phyloP scores from a whole-genome alignment of 495 filamentous ascomycete genomes.

The Haplographium delicatum region DNA sequence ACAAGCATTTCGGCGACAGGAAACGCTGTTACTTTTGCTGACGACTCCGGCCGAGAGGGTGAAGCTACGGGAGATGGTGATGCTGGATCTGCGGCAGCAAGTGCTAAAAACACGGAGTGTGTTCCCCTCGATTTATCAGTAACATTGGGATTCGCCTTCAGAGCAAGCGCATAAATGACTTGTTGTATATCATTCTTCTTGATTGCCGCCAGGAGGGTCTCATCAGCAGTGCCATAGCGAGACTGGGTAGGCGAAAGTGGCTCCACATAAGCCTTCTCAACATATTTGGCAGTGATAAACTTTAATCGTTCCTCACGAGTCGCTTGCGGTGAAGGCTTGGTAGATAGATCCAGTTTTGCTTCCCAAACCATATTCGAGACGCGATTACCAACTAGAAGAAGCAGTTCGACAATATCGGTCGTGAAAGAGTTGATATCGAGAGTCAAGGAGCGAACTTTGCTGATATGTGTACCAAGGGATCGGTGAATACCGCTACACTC shows the following conservation, averaged over 20 bases:
- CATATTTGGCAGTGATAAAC: slow-evolving; percentile 95
- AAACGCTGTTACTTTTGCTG: slow-evolving; percentile 51
- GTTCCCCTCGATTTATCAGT: slow-evolving; percentile 82
- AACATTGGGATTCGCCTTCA: slow-evolving; percentile 82
- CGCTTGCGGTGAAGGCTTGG: slow-evolving; percentile 68
- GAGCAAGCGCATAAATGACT: slow-evolving; percentile 83
- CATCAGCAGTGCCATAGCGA: slow-evolving; percentile 74
- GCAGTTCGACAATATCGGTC: slow-evolving; percentile 90
- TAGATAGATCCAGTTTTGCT: slow-evolving; percentile 64
- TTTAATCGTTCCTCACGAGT: slow-evolving; percentile 82
- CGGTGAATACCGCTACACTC: slow-evolving; percentile 98
- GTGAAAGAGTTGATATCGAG: slow-evolving; percentile 95
- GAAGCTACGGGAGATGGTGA: slow-evolving; percentile 46
- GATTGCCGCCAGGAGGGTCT: slow-evolving; percentile 86
- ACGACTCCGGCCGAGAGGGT: slow-evolving; percentile 24
- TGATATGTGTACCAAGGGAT: slow-evolving; percentile 94
- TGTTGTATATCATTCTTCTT: slow-evolving; percentile 92
- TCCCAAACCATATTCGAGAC: slow-evolving; percentile 98
- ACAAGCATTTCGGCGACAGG: slow-evolving; percentile 87
- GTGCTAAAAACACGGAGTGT: slow-evolving; percentile 82
- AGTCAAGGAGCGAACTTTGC: slow-evolving; percentile 92
- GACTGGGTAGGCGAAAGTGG: slow-evolving; percentile 70
- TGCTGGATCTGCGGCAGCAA: slow-evolving; percentile 91
- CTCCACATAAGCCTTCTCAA: slow-evolving; percentile 74
- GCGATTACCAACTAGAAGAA: slow-evolving; percentile 86